Evolutionary conservation across 805 yeast species (phyloP), one percentile per base, ranked within the genome.

Genomic region (Candida manassasensis): DNA sequence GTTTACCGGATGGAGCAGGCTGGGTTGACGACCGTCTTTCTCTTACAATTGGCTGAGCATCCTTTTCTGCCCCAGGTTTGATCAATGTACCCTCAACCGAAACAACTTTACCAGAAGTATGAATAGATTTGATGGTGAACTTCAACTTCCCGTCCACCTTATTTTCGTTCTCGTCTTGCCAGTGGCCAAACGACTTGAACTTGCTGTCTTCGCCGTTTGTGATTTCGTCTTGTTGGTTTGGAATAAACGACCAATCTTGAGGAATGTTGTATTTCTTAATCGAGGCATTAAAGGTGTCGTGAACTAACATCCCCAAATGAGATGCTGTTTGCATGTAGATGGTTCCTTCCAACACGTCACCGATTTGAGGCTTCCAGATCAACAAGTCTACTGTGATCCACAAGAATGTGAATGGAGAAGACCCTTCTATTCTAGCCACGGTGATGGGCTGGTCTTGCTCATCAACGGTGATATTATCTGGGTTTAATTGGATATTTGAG

Each of bases 271-370:
- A 80, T 55, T 84, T 79, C 59, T 84, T 86, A 43, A 93, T 86
- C 30, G 90, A 79, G 15, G 97, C 97, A 61, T 93, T 93, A 67
- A 93, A 93, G 1, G 95, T 86, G 61, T 93, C 97, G 56, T 86
- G 89, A 33, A 93, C 71, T 45, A 93, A 71, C 41, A 93, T 68
- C 41, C 97, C 97, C 49, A 93, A 83, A 55, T 93, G 98, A 6
- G 96, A 82, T 12, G 95, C 95, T 3, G 96, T 81, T 65, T 90
- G 97, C 76, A 90, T 80, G 64, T 86, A 87, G 36, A 83, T 73
- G 68, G 79, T 74, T 9, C 98, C 98, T 57, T 89, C 94, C 13
- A 93, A 62, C 1, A 71, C 63, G 53, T 93, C 97, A 3, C 95
- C 96, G n/a, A 78, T 67, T 48, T 77, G 77, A 4, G 99, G 98